Percentiles rank a stretch among this genome's conserved stretches.
Evolutionary conservation across 148 eudicot species (phyloP).

Genomic region (Rhododendron kiyosumense): DNA sequence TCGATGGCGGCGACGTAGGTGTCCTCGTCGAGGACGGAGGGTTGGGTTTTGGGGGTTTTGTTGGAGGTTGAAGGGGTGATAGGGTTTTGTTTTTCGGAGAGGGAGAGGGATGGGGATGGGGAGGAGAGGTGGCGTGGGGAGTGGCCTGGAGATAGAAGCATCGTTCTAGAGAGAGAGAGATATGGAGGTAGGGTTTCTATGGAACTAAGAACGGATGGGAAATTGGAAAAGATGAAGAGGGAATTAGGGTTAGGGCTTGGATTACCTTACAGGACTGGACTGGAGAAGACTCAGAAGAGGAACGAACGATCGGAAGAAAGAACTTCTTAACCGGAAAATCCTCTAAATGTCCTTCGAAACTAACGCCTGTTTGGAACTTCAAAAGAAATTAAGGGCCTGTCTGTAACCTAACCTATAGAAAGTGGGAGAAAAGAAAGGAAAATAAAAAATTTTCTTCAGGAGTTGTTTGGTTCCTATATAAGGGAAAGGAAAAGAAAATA

Average conservation of each 20-base stretch:
- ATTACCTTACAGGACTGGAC: background rate
- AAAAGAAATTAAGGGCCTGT: no score
- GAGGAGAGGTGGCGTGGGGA: slow-evolving; percentile 89
- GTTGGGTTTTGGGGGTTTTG: slow-evolving; percentile 9
- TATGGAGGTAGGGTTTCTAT: background rate
- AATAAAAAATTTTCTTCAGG: no score
- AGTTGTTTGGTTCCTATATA: no score
- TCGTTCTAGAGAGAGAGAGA: slow-evolving; percentile 20
- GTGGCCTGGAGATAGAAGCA: slow-evolving; percentile 87
- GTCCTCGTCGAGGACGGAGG: slow-evolving; percentile 71
- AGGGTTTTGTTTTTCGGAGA: slow-evolving; percentile 14
- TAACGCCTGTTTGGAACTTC: no score
- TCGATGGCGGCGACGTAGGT: slow-evolving; percentile 81
- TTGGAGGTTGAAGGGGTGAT: slow-evolving; percentile 5
- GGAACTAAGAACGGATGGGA: background rate
- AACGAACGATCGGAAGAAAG: background rate
- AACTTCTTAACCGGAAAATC: background rate
- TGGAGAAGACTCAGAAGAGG: background rate
- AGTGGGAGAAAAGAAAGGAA: no score
- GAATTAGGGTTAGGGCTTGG: background rate
- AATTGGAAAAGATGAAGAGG: background rate
- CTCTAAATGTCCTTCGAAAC: no score
- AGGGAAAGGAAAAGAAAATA: no score
- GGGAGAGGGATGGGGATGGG: slow-evolving; percentile 54
- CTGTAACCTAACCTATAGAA: no score